These are phyloP conservation scores for Moesziomyces globuligerus DNA, from an alignment of 1,284 basidiomycete species.

Conservation along the genomic window DNA sequence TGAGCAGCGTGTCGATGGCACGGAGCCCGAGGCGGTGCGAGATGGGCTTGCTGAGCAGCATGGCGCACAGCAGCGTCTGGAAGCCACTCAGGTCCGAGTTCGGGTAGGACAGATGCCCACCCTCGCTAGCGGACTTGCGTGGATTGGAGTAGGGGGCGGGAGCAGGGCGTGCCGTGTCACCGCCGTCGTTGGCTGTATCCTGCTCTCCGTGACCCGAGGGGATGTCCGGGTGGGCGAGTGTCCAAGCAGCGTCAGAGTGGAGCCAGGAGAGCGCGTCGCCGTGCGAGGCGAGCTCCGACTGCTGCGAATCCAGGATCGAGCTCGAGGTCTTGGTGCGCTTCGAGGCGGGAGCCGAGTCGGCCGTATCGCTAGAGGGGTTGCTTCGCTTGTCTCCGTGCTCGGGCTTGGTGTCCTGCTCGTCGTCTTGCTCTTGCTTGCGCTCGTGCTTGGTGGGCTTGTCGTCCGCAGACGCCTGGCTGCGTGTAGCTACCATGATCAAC, in stretches of 20 bases:
- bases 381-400: slow-evolving; percentile 1
- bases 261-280: slow-evolving; percentile 38
- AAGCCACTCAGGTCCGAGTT: slow-evolving; percentile 46
- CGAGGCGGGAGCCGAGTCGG: slow-evolving; percentile 11
- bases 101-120: slow-evolving; percentile 36
- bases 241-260: slow-evolving; percentile 27
- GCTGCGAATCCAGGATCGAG: slow-evolving; percentile 40
- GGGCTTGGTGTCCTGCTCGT: slow-evolving; percentile 2
- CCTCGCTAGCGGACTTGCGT: slow-evolving; percentile 5
- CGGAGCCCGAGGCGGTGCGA: slow-evolving; percentile 44
- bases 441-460: slow-evolving; percentile 16
- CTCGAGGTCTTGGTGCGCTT: slow-evolving; percentile 35
- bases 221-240: slow-evolving; percentile 28
- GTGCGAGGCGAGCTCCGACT: slow-evolving; percentile 35
- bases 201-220: slow-evolving; percentile 30
- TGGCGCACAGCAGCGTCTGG: slow-evolving; percentile 41
- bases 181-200: slow-evolving; percentile 29
- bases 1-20: slow-evolving; percentile 47
- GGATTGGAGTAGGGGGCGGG: slow-evolving; percentile 35
- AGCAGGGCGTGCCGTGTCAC: slow-evolving; percentile 20
- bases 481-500: slow-evolving; percentile 34
- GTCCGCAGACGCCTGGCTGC: slow-evolving; percentile 20
- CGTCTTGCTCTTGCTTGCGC: slow-evolving; percentile 6
- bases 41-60: slow-evolving; percentile 53
- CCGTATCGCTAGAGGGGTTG: background rate